Percentiles rank a stretch among this genome's conserved stretches.
Conservation (phyloP, 1,139 yeast species). For the Magnusiomyces starmeri region DNA sequence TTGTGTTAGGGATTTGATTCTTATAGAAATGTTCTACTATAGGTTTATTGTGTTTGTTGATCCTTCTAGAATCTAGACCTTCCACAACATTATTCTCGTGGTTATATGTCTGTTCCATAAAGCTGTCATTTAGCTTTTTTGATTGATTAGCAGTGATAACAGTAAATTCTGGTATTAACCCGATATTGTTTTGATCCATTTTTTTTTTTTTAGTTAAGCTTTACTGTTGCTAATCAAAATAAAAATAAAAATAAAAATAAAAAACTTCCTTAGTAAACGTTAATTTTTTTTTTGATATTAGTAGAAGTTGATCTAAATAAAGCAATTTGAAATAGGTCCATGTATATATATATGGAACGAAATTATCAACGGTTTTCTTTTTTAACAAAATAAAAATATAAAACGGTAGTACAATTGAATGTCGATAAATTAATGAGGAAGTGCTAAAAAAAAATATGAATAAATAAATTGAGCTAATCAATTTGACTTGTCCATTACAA, state of each 20-base stretch:
- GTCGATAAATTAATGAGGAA: too few relatives aligned
- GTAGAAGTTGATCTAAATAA: not conserved
- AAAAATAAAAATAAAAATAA: not conserved
- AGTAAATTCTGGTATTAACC: too few relatives aligned
- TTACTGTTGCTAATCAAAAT: not conserved
- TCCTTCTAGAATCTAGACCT: too few relatives aligned
- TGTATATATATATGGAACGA: not conserved
- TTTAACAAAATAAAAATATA: not conserved
- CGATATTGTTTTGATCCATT: too few relatives aligned
- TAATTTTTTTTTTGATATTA: not conserved
- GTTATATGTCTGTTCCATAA: too few relatives aligned
- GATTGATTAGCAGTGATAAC: too few relatives aligned
- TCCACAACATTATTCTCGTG: too few relatives aligned
- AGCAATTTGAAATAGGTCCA: not conserved
- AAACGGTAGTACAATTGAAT: not conserved
- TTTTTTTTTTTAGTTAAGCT: not conserved
- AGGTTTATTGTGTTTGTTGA: too few relatives aligned
- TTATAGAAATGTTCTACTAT: too few relatives aligned
- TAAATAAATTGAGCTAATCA: not conserved
- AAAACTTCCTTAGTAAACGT: not conserved
- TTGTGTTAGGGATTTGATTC: too few relatives aligned
- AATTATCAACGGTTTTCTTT: not conserved
- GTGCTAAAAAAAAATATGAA: not conserved
- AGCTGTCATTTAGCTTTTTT: too few relatives aligned
- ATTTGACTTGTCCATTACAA: not conserved